phyloP scores from a whole-genome alignment of 1,139 yeast genomes.

The Hansenula anomala region DNA sequence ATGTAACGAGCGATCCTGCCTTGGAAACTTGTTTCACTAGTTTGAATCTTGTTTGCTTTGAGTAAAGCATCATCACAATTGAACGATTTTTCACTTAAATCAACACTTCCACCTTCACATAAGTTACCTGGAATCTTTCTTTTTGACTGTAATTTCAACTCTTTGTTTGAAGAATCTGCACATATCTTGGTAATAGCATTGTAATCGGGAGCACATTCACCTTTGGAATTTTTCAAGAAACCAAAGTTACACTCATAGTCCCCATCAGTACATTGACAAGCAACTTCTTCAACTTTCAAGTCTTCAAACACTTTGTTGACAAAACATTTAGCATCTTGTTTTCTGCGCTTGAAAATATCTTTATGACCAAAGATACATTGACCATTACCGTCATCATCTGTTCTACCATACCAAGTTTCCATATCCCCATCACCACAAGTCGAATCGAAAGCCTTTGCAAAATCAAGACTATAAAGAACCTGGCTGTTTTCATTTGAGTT shows the following conservation, averaged over 20 bases:
- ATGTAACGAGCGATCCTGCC: slow-evolving; percentile 49
- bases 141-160: slow-evolving; percentile 19
- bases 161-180: slow-evolving; percentile 25
- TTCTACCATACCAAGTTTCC: slow-evolving; percentile 66
- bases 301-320: slow-evolving; percentile 59
- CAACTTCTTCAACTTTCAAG: slow-evolving; percentile 46
- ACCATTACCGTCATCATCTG: slow-evolving; percentile 42
- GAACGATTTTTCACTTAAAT: slow-evolving; percentile 19
- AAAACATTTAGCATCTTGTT: slow-evolving; percentile 63
- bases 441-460: slow-evolving; percentile 51
- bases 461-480: slow-evolving; percentile 46
- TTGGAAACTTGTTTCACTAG: slow-evolving; percentile 27
- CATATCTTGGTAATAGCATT: slow-evolving; percentile 23
- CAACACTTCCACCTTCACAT: slow-evolving; percentile 28
- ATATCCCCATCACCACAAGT: slow-evolving; percentile 54
- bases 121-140: slow-evolving; percentile 44
- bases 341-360: slow-evolving; percentile 65
- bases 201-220: slow-evolving; percentile 50
- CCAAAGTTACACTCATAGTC: slow-evolving; percentile 77
- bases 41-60: slow-evolving; percentile 14
- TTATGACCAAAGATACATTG: slow-evolving; percentile 71
- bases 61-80: slow-evolving; percentile 22
- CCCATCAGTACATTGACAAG: slow-evolving; percentile 58
- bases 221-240: slow-evolving; percentile 39
- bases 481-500: slow-evolving; percentile 15